These are phyloP conservation scores for Penicillium olsonii DNA, from an alignment of 2,329 filamentous ascomycete species.

Conservation along the genomic window DNA sequence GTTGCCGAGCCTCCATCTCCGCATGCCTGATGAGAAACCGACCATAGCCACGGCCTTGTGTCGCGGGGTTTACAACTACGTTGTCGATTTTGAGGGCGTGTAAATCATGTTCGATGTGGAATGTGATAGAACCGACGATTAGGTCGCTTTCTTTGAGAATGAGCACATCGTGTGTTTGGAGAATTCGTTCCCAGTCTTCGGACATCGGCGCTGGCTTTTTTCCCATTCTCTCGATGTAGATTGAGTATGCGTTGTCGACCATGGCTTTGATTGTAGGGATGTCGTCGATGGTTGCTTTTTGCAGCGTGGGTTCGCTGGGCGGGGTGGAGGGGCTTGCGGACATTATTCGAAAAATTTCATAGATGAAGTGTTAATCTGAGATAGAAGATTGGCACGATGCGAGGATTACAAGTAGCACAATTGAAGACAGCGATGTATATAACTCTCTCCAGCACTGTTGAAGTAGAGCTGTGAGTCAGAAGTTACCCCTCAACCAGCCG, in stretches of 20 bases:
- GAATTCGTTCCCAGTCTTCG: conserved; percentile 15
- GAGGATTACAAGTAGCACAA: not conserved
- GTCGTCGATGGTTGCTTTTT: conserved; percentile 12
- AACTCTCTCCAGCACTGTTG: too few species aligned
- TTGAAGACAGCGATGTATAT: too few species aligned
- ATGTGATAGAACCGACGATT: conserved; percentile 18
- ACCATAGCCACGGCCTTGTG: conserved; percentile 22
- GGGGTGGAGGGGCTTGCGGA: not conserved
- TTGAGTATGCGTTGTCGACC: conserved; percentile 20
- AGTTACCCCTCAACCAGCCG: not conserved
- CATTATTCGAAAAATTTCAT: not conserved
- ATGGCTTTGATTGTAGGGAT: conserved; percentile 18
- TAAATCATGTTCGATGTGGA: not conserved
- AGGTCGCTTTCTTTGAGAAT: conserved; percentile 8
- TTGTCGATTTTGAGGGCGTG: conserved; percentile 18
- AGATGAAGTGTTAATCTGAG: not conserved
- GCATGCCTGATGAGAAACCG: conserved; percentile 3
- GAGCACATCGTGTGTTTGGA: conserved; percentile 12
- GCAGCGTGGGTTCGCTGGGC: not conserved
- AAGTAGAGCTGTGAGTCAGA: not conserved
- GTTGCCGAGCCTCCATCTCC: not conserved
- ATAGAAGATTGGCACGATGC: not conserved
- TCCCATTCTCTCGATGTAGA: conserved; percentile 25
- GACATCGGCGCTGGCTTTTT: conserved; percentile 24
- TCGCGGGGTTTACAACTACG: conserved; percentile 20